phyloP scores from a whole-genome alignment of 2,329 filamentous ascomycete species.

The Sordariomycetes sp. region DNA sequence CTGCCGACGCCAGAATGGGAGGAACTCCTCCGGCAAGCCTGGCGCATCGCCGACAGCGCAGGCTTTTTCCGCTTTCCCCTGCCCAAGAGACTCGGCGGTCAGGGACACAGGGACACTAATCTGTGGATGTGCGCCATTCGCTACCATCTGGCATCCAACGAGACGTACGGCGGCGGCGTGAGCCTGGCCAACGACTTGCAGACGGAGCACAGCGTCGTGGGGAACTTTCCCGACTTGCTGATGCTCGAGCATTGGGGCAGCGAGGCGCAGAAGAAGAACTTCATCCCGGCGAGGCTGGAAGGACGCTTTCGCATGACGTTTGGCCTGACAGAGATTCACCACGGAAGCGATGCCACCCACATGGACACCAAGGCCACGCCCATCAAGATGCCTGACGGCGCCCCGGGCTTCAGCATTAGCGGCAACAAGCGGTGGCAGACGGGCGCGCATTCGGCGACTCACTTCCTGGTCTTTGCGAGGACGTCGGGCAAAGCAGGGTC shows the following conservation, averaged over 20 bases:
- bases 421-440: constrained; percentile 11
- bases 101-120: constrained; percentile 5
- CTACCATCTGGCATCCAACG: constrained; percentile 8
- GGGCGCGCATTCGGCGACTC: constrained; percentile 7
- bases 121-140: constrained; percentile 10
- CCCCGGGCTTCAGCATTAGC: constrained; percentile 7
- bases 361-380: constrained; percentile 8
- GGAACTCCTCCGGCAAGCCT: constrained; percentile 3
- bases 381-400: neutral
- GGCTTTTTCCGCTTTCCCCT: constrained; percentile 9
- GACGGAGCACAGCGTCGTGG: constrained; percentile 10
- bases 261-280: constrained; percentile 2
- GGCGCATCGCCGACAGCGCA: constrained; percentile 6
- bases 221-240: constrained; percentile 8
- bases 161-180: constrained; percentile 9
- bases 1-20: constrained; percentile 8
- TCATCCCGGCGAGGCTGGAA: constrained; percentile 5
- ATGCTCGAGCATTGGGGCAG: constrained; percentile 9
- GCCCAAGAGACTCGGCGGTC: constrained; percentile 8
- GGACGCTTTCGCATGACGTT: constrained; percentile 6
- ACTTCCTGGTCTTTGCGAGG: constrained; percentile 9
- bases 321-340: constrained; percentile 9
- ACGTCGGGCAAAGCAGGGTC: constrained; percentile 8
- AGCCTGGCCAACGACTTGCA: constrained; percentile 10
- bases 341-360: constrained; percentile 9